Base-by-base conservation (phyloP, 257 asterid species). In the Petrea volubilis region DNA sequence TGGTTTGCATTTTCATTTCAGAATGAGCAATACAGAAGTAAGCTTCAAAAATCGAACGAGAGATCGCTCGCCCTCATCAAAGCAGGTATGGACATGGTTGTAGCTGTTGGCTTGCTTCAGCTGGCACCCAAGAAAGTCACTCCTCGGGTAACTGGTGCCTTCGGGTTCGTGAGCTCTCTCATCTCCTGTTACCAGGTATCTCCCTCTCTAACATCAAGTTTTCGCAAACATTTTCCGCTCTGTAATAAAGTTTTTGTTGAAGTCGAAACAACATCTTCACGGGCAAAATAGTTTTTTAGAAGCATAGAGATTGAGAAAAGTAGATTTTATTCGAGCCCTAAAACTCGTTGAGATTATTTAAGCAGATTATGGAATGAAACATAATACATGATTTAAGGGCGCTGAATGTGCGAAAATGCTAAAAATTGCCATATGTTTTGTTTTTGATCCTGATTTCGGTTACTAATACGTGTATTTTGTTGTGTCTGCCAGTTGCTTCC, bases 111-210 rank as follows among this genome's bases (percentile, higher is more conserved):
- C 52, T 79, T 95, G 84, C 99, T 95, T 79, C 98, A 94, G 76
- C 70, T 94, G 73, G 84, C 96, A 34, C 99, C 99, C 69, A 91
- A 88, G 89, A 91, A 91, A 79, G 88, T 94, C 71, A 92, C 89
- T 59, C 96, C 99, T 20, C 98, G 99, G 60, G 97, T 95, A 49
- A 92, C 97, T 2, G 99, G 99, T 72, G 98, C 90, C 50, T 79
- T 85, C 68, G 99, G 99, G 60, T 90, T 95, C 52, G 79, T 74
- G 23, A 89, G 75, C 93, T 95, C 98, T 72, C 87, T 95, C 83
- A 90, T 95, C 80, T 92, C 99, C 73, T 95, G 99, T 82, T 95
- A 95, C 79, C 99, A 95, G 99, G 99, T 91, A 78, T 60, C 18
- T 11, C 20, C 15, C 74, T 4, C 9, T 64, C 24, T 64, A 34